Conservation (phyloP, 371 early-diverging fungal species). For the Mortierella sp. region DNA sequence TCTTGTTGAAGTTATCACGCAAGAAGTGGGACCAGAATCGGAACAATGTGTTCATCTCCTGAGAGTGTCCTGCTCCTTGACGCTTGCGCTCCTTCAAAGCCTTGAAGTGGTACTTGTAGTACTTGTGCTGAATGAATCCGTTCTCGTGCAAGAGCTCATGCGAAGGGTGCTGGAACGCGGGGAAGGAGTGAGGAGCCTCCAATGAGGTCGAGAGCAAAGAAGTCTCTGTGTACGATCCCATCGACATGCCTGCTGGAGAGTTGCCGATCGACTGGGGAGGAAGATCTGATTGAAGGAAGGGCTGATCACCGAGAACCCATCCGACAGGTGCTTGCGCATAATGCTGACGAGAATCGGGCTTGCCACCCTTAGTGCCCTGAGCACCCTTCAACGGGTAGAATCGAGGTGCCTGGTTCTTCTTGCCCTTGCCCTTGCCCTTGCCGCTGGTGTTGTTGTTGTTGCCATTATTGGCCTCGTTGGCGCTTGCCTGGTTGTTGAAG, state of each 20-base stretch:
- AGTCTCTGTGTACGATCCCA: conserved; percentile 41
- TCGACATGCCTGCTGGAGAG: conserved; percentile 41
- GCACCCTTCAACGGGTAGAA: conserved; percentile 74
- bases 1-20: conserved; percentile 93
- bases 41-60: conserved; percentile 98
- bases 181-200: conserved; percentile 79
- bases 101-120: conserved; percentile 93
- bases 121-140: conserved; percentile 96
- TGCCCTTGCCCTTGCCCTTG: conserved; percentile 46
- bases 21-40: conserved; percentile 98
- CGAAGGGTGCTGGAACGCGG: conserved; percentile 92
- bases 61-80: conserved; percentile 92
- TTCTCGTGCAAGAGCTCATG: conserved; percentile 95
- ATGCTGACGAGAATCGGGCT: conserved; percentile 72
- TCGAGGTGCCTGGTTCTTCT: conserved; percentile 67
- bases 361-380: conserved; percentile 53
- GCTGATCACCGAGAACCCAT: conserved; percentile 79
- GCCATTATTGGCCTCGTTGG: neutral
- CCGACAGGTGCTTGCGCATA: conserved; percentile 88
- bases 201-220: conserved; percentile 58
- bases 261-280: conserved; percentile 33
- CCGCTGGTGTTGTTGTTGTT: conserved; percentile 10
- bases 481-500: conserved; percentile 13
- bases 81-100: conserved; percentile 95
- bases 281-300: conserved; percentile 49